Base-by-base conservation (phyloP, 352 stramenopile species). In the Globisporangium spinosum region DNA sequence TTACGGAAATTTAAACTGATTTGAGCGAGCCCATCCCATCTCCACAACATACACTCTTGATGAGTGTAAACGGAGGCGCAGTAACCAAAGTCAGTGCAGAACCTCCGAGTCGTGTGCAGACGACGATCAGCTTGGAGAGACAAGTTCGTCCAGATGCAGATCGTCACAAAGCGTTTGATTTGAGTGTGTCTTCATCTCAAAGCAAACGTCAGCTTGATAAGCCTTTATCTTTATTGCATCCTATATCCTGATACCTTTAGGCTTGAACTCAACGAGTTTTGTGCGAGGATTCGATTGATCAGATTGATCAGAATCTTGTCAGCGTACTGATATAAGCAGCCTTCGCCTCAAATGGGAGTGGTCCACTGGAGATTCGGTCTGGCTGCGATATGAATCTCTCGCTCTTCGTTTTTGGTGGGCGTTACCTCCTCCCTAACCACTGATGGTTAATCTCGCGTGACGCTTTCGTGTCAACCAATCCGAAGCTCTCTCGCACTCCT, bases 401-500 rank as follows among this genome's bases (percentile, higher is more conserved):
- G 13, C 38, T 45, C 29, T 58, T 58, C 51, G 23, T 25, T 58
- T 10, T 35, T 58, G 53, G 7, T 8, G 29, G 53, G 20, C 8
- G 15, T 15, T 17, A 10, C 29, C 4, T 0, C 29, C 13, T 27
- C 56, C 29, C 57, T 23, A 29, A 62, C 23, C 57, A 22, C 57
- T 45, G 12, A 12, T n/a, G n/a, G 22, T 49, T 62, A 49, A 49
- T 62, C 32, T 20, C 8, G 2, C 9, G 20, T 62, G 57, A 62
- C 57, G 32, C 57, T 62, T 62, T 62, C 57, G 57, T 51, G 57
- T 62, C 57, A 34, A 62, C 57, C 57, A 53, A 62, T 62, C 32
- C 1, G 20, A 35, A n/a, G 53, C 13, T 3, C 23, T 6, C 25
- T 23, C 40, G 9, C 54, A 17, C 54, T 43, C 54, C 54, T 4